Base-by-base conservation (phyloP, 2,329 filamentous ascomycete species). In the Colletotrichum chrysophilum region DNA sequence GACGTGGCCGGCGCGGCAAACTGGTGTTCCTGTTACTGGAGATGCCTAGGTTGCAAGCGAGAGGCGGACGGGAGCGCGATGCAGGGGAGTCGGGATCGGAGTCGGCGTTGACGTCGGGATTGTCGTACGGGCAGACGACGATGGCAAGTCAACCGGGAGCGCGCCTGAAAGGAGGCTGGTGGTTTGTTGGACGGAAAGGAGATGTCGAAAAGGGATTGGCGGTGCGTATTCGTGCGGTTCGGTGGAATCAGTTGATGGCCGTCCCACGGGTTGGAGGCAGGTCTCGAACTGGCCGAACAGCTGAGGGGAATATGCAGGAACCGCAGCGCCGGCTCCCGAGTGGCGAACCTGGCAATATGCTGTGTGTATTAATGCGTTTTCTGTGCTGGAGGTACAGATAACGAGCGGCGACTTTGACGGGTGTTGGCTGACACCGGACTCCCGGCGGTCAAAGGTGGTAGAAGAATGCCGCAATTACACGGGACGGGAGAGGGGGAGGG, bases 291-390 rank as follows among this genome's bases (percentile, higher is more conserved):
- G 64, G 38, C 64, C 21, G 18, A 26, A 32, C 26, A 24, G 21
- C 30, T 21, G 24, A 61, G 34, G 48, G 26, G 28, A 48, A 55
- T 48, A 74, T 74, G 66, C 66, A 70, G 71, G 71, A 74, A 74
- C 71, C 71, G 32, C 56, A 65, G 38, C 24, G 38, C 55, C 21
- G 43, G n/a, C 48, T 26, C 30, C 28, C 43, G 30, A 32, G 52
- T 58, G 66, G 28, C 66, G n/a, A 58, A 34, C 18, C 21, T 10
- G 64, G 18, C 5, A 7, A 26, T 26, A 18, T 56, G 38, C 18
- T 34, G 58, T 5, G 5, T 2, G 58, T 36, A 32, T 34, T 34
- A 21, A 62, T 62, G 58, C 26, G 65, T 2, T 7, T 55, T 56
- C n/a, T 30, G 32, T 21, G 10, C 18, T 9, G 43, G 36, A 38